Percentiles rank a stretch among this genome's conserved stretches.
These are phyloP conservation scores for Coniochaeta sp. DNA, from an alignment of 2,329 filamentous ascomycete species.

Conservation along the genomic window DNA sequence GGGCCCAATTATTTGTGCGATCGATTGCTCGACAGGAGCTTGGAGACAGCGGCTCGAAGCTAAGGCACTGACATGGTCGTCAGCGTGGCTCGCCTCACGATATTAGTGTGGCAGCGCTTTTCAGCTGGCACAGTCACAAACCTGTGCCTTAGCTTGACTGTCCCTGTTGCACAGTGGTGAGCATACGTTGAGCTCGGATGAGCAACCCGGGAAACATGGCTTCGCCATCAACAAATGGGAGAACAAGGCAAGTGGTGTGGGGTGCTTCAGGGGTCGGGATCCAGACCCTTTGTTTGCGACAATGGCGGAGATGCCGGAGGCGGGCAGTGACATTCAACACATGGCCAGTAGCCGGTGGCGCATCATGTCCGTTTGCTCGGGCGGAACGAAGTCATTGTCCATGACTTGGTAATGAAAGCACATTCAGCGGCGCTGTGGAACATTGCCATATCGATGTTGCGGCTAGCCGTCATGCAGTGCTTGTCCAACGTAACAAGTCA, in stretches of 20 bases:
- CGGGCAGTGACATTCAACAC: background rate
- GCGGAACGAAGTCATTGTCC: background rate
- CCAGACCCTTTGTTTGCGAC: background rate
- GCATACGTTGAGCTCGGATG: background rate
- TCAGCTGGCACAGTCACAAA: background rate
- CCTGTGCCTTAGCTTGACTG: background rate
- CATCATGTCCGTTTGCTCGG: background rate
- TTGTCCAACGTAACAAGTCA: background rate
- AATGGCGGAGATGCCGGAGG: background rate
- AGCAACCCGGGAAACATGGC: background rate
- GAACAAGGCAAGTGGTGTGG: background rate
- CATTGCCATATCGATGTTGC: background rate
- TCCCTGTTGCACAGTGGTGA: background rate
- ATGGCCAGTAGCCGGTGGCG: background rate
- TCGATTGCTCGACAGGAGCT: conserved; percentile 11
- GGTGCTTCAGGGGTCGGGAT: background rate
- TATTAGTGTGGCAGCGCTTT: background rate
- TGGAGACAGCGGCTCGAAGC: conserved; percentile 9
- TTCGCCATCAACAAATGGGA: background rate
- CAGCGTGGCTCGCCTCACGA: conserved; percentile 6
- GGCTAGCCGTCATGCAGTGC: background rate
- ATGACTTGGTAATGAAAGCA: background rate
- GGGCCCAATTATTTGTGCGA: conserved; percentile 21
- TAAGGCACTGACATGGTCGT: conserved; percentile 13
- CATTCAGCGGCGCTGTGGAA: background rate